Evolutionary conservation across 768 basidiomycete species (phyloP).

Genomic region (Termitomyces sp.): DNA sequence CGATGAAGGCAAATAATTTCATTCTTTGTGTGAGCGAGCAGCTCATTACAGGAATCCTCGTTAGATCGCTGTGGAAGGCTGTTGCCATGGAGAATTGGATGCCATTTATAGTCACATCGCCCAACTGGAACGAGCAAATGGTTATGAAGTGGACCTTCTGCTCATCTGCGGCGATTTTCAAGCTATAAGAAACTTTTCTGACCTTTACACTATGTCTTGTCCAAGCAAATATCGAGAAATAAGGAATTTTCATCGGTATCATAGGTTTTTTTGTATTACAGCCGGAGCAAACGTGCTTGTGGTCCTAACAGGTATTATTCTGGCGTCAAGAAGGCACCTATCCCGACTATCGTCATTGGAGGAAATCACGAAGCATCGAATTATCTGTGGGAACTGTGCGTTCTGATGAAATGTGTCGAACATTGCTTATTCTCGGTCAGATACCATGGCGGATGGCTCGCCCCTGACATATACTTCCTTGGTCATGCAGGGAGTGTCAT

Average conservation of each 20-base stretch:
- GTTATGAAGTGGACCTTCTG: conserved; percentile 74
- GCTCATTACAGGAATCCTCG: neutral
- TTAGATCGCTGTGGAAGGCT: conserved; percentile 88
- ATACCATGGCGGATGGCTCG: conserved; percentile 98
- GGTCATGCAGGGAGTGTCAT: conserved; percentile 87
- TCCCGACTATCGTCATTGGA: conserved; percentile 90
- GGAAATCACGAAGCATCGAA: conserved; percentile 98
- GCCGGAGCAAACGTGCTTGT: neutral
- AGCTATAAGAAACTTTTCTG: conserved; percentile 79
- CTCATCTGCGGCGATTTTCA: conserved; percentile 98
- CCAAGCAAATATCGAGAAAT: conserved; percentile 83
- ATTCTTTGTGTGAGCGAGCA: neutral
- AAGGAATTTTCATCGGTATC: conserved; percentile 78
- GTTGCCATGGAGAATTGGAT: conserved; percentile 90
- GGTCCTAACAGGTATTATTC: conserved; percentile 68
- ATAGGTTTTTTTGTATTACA: neutral
- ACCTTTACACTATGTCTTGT: conserved; percentile 87
- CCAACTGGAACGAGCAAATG: conserved; percentile 52
- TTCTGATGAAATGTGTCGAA: conserved; percentile 2
- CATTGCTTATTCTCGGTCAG: conserved; percentile 28
- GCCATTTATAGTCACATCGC: conserved; percentile 73
- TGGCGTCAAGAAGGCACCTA: conserved; percentile 70
- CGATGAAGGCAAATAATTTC: neutral
- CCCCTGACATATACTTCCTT: conserved; percentile 93
- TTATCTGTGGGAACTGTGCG: conserved; percentile 93